Evolutionary conservation across 768 basidiomycete genomes (phyloP), one percentile per base, ranked within the genome.

Genomic region (Collybia nuda): DNA sequence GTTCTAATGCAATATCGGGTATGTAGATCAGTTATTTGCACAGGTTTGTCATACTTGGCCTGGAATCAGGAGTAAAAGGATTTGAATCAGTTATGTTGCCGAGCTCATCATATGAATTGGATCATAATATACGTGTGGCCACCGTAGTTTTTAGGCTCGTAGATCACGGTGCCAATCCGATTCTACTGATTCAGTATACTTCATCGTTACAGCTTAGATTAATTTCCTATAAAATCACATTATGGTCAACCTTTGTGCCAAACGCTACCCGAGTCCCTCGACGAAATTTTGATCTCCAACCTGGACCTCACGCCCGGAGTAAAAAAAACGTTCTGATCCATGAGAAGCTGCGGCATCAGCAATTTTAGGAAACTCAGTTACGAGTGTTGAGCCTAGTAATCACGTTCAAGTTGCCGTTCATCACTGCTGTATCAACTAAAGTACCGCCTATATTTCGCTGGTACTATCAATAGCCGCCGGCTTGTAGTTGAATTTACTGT

Each of bases 131-230:
- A n/a, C n/a, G n/a, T n/a, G n/a, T n/a, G n/a, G n/a, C n/a, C n/a
- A n/a, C n/a, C n/a, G n/a, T n/a, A n/a, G n/a, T n/a, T n/a, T n/a
- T n/a, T n/a, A n/a, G n/a, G n/a, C n/a, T n/a, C n/a, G n/a, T n/a
- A n/a, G n/a, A n/a, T n/a, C n/a, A n/a, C n/a, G n/a, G n/a, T n/a
- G n/a, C n/a, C n/a, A n/a, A n/a, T n/a, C n/a, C n/a, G n/a, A n/a
- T n/a, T n/a, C n/a, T n/a, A n/a, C n/a, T n/a, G n/a, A n/a, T n/a
- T n/a, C n/a, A n/a, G n/a, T n/a, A n/a, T n/a, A n/a, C n/a, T n/a
- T 65, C 24, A 67, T 67, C 65, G 64, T 67, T 17, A 59, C 56
- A n/a, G 68, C 66, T 7, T 69, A 66, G 68, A 65, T 63, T 19
- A 69, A 69, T 47, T 69, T 69, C 45, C 55, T 69, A n/a, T 48